Conservation (phyloP, 2,329 filamentous ascomycete species). For the Calonectria hawksworthii region DNA sequence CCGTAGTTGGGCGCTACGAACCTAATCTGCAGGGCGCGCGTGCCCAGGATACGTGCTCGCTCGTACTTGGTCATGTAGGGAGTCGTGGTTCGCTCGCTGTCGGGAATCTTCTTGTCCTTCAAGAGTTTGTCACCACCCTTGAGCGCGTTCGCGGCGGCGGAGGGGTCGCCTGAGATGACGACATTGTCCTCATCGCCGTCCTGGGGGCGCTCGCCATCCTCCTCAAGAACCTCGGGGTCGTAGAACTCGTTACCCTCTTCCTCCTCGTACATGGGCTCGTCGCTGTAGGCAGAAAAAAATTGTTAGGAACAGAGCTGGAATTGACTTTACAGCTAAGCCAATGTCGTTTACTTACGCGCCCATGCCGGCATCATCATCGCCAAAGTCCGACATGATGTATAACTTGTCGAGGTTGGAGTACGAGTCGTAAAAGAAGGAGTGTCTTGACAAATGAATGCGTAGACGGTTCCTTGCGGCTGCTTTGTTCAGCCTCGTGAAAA, state of each 20-base stretch:
- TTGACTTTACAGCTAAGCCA: neutral
- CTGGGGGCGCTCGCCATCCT: slow-evolving; percentile 64
- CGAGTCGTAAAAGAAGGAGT: neutral
- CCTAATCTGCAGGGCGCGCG: slow-evolving; percentile 96
- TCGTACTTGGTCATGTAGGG: slow-evolving; percentile 99
- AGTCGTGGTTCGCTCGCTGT: slow-evolving; percentile 90
- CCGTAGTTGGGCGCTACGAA: slow-evolving; percentile 56
- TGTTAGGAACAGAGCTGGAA: slow-evolving; percentile 27
- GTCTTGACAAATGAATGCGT: slow-evolving; percentile 33
- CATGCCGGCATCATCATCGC: slow-evolving; percentile 73
- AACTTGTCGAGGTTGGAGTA: slow-evolving; percentile 10
- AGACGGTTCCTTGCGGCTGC: slow-evolving; percentile 36
- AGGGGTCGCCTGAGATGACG: slow-evolving; percentile 72
- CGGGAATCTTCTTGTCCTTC: slow-evolving; percentile 90
- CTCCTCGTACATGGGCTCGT: slow-evolving; percentile 81
- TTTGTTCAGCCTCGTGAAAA: slow-evolving; percentile 48
- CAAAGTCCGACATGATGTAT: slow-evolving; percentile 79
- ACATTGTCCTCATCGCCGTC: slow-evolving; percentile 71
- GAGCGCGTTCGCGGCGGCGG: slow-evolving; percentile 68
- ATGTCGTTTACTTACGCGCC: slow-evolving; percentile 63
- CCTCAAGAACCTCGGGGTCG: slow-evolving; percentile 67
- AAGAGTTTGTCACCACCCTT: slow-evolving; percentile 69
- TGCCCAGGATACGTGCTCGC: slow-evolving; percentile 91
- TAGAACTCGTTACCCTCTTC: slow-evolving; percentile 74
- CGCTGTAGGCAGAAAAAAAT: slow-evolving; percentile 61